Conservation (phyloP, 1,284 basidiomycete species). For the Ceratorhiza oryzae-sativae region DNA sequence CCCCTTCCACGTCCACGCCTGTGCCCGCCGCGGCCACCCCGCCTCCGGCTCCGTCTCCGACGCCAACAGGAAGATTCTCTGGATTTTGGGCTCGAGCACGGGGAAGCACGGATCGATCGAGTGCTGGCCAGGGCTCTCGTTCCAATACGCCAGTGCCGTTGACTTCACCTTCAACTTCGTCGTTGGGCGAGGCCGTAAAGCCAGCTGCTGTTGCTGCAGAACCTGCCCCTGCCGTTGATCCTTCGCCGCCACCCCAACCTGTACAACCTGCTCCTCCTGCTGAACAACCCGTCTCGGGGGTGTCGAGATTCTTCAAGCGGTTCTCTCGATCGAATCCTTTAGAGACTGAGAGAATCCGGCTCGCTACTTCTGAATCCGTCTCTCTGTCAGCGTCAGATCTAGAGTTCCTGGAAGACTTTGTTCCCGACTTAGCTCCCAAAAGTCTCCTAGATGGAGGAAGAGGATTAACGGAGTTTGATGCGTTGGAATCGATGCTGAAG, state of each 20-base stretch:
- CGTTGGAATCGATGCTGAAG: conserved; percentile 31
- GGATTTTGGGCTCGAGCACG: conserved; percentile 35
- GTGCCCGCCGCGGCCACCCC: background rate
- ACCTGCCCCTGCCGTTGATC: conserved; percentile 7
- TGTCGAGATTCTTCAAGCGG: conserved; percentile 33
- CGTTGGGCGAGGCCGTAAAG: conserved; percentile 22
- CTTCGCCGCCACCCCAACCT: background rate
- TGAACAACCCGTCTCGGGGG: conserved; percentile 20
- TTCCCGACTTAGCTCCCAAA: conserved; percentile 18
- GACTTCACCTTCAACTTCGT: conserved; percentile 35
- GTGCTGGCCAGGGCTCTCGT: conserved; percentile 23
- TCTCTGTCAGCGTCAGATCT: conserved; percentile 23
- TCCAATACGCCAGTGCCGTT: conserved; percentile 31
- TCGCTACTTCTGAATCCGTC: conserved; percentile 29
- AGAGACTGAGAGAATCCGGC: conserved; percentile 16
- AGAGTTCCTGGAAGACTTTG: conserved; percentile 33
- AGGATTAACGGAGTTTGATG: conserved; percentile 30
- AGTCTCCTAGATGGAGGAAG: conserved; percentile 28
- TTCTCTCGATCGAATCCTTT: conserved; percentile 26
- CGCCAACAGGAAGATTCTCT: conserved; percentile 14
- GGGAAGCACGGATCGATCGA: conserved; percentile 14
- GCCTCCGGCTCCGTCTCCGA: conserved; percentile 6
- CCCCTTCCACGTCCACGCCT: too few species aligned
- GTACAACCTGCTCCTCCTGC: background rate
- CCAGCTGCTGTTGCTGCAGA: background rate